A percentile compares a stretch with the other conserved stretches of the same genome.
Conservation (phyloP, 2,329 filamentous ascomycete species). For the Clarireedia hainanense region DNA sequence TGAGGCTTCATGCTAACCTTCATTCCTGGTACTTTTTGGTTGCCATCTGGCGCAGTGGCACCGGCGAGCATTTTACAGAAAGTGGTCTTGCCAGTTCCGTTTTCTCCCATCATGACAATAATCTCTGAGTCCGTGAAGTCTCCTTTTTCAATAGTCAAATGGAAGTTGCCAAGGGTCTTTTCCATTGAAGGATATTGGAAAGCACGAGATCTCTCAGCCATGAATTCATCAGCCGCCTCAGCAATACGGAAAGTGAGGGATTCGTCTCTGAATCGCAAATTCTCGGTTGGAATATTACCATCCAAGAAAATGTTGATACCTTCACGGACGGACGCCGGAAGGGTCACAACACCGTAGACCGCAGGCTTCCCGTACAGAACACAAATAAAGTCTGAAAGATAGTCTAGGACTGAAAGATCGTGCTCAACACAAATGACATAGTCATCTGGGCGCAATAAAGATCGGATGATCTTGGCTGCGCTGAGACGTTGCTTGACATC, state of each 20-base stretch:
- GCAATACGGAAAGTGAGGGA: slow-evolving; percentile 91
- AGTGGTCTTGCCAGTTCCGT: slow-evolving; percentile 98
- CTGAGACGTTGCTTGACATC: slow-evolving; percentile 98
- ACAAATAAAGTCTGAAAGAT: slow-evolving; percentile 97
- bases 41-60: slow-evolving; percentile 81
- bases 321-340: slow-evolving; percentile 92
- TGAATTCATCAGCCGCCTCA: slow-evolving; percentile 82
- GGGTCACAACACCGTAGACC: slow-evolving; percentile 94
- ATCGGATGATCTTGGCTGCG: slow-evolving; percentile 86
- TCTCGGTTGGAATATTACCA: slow-evolving; percentile 96
- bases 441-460: slow-evolving; percentile 77
- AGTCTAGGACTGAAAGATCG: slow-evolving; percentile 96
- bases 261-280: slow-evolving; percentile 95
- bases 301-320: slow-evolving; percentile 99
- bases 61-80: slow-evolving; percentile 96
- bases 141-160: slow-evolving; percentile 71
- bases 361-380: slow-evolving; percentile 94
- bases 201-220: slow-evolving; percentile 73
- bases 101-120: slow-evolving; percentile 99
- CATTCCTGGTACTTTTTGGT: slow-evolving; percentile 76
- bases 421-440: slow-evolving; percentile 99
- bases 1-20: slow-evolving; percentile 99
- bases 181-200: slow-evolving; percentile 87
- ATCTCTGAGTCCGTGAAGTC: slow-evolving; percentile 97
- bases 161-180: slow-evolving; percentile 87